These are phyloP conservation scores for Coemansia sp. DNA, from an alignment of 192 early-diverging fungal genomes.

Conservation along the genomic window DNA sequence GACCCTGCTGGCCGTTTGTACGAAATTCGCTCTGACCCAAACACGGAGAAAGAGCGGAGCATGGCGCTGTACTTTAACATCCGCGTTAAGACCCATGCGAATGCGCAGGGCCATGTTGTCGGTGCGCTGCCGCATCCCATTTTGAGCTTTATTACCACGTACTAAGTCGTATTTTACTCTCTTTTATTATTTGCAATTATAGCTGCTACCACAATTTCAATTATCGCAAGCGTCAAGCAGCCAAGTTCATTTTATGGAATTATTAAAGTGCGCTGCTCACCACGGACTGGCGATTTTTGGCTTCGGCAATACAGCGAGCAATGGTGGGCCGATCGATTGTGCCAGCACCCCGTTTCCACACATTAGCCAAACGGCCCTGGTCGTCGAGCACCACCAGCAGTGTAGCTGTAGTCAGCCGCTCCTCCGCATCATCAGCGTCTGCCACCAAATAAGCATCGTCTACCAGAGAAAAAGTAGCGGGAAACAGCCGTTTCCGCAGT, in stretches of 20 bases:
- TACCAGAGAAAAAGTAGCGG: conserved; percentile 40
- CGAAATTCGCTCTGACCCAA: conserved; percentile 41
- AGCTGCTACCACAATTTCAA: background rate
- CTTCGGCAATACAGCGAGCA: conserved; percentile 20
- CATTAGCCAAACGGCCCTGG: conserved; percentile 23
- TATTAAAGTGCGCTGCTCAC: conserved; percentile 9
- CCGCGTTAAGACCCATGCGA: conserved; percentile 33
- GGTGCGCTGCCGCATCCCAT: conserved; percentile 42
- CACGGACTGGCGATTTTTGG: conserved; percentile 14
- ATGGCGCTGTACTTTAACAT: conserved; percentile 49
- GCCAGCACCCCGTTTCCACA: conserved; percentile 51
- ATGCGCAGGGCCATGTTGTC: conserved; percentile 19
- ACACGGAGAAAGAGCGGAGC: conserved; percentile 20
- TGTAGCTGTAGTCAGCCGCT: conserved; percentile 29
- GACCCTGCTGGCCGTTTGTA: conserved; percentile 47
- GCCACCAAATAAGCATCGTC: conserved; percentile 47
- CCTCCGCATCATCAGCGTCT: conserved; percentile 49
- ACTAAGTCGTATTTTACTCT: conserved; percentile 12
- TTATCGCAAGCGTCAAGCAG: background rate
- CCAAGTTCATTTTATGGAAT: too few relatives aligned
- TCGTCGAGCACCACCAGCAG: conserved; percentile 38
- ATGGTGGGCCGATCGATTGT: conserved; percentile 23
- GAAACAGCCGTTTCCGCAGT: conserved; percentile 24
- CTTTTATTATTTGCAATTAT: conserved; percentile 1
- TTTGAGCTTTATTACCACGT: conserved; percentile 43